Percentiles rank a stretch among this genome's conserved stretches.
These are phyloP conservation scores for Nakazawaea siamensis DNA, from an alignment of 805 yeast genomes.

Conservation along the genomic window DNA sequence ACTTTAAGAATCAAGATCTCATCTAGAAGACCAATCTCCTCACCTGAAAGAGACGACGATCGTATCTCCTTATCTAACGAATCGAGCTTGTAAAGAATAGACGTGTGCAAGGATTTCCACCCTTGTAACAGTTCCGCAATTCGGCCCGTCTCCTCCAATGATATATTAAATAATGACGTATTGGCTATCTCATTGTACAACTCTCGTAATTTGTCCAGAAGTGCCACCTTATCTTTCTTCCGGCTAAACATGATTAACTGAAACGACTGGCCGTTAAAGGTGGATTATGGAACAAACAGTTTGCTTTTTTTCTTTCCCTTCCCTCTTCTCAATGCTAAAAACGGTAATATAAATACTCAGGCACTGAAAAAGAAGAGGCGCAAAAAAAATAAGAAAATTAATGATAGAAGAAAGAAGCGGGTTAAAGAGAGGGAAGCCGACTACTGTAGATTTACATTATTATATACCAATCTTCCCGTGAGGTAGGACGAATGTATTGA, in stretches of 20 bases:
- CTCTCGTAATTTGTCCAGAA: constrained; percentile 50
- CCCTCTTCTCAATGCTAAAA: no score
- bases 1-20: constrained; percentile 28
- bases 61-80: constrained; percentile 33
- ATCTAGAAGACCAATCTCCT: constrained; percentile 34
- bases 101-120: constrained; percentile 66
- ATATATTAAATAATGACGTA: constrained; percentile 45
- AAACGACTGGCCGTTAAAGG: no score
- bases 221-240: constrained; percentile 52
- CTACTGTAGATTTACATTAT: no score
- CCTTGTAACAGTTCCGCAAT: constrained; percentile 55
- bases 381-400: no score
- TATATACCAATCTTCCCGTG: no score
- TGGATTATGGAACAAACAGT: no score
- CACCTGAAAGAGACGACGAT: constrained; percentile 28
- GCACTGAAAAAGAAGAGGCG: background rate
- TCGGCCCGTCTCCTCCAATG: constrained; percentile 47
- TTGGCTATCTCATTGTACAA: constrained; percentile 57
- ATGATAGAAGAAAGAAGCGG: no score
- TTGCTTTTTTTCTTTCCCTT: no score
- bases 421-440: no score
- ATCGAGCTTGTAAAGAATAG: constrained; percentile 48
- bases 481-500: constrained; percentile 26
- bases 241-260: constrained; percentile 41
- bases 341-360: no score